Evolutionary conservation across 768 basidiomycete species (phyloP).

Genomic region (Pulveroboletus sp.): DNA sequence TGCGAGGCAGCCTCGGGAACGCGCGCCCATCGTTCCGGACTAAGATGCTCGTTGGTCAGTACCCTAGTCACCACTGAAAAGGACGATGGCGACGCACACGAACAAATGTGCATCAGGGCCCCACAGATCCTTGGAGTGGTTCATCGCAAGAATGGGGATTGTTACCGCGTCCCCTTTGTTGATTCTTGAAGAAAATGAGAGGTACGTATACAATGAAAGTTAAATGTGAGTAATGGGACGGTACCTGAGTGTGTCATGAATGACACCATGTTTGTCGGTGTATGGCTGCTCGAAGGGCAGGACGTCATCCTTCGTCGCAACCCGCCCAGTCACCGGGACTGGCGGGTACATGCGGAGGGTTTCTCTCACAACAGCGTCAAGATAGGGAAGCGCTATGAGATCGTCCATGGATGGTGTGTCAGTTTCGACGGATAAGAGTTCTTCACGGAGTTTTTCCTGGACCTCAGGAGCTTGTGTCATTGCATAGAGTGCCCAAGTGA

Average conservation of each 20-base stretch:
- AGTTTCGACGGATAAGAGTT: slow-evolving; percentile 48
- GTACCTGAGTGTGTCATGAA: slow-evolving; percentile 40
- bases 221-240: not conserved
- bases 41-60: slow-evolving; percentile 18
- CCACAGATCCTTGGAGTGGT: slow-evolving; percentile 55
- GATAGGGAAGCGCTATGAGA: slow-evolving; percentile 61
- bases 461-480: slow-evolving; percentile 46
- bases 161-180: slow-evolving; percentile 46
- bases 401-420: slow-evolving; percentile 70
- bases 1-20: slow-evolving; percentile 40
- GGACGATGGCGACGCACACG: slow-evolving; percentile 36
- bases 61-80: not conserved
- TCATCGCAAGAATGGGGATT: slow-evolving; percentile 52
- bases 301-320: slow-evolving; percentile 51
- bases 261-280: slow-evolving; percentile 41
- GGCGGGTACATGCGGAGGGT: slow-evolving; percentile 60
- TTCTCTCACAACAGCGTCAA: slow-evolving; percentile 66
- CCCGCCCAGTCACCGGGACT: slow-evolving; percentile 40
- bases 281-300: slow-evolving; percentile 49
- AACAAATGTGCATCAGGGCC: slow-evolving; percentile 64
- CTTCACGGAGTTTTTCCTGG: slow-evolving; percentile 57
- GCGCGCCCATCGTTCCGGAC: slow-evolving; percentile 63
- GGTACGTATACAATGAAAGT: not conserved
- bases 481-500: slow-evolving; percentile 59
- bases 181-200: slow-evolving; percentile 23